A percentile compares a stretch with the other conserved stretches of the same genome.
These are phyloP conservation scores for Gleditsia sinensis DNA, from an alignment of 306 rosid genomes.

Conservation along the genomic window DNA sequence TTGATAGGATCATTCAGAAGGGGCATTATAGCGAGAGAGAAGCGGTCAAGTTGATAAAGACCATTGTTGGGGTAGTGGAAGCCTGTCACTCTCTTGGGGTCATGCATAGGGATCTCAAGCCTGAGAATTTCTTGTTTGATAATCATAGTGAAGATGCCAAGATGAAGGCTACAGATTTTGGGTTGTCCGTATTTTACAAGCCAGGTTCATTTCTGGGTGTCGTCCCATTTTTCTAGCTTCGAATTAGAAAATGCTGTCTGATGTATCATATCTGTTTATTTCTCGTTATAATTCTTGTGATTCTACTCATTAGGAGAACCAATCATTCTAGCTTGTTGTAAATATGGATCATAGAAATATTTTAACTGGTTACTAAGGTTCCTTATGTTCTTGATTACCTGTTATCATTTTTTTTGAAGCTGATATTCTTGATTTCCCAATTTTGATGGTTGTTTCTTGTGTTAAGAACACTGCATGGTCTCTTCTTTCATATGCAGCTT, in stretches of 20 bases:
- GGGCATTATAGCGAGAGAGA: constrained; percentile 17
- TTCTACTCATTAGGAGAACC: constrained; percentile 13
- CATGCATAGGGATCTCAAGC: constrained; percentile 63
- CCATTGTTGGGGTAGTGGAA: constrained; percentile 83
- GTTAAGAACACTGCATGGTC: not conserved
- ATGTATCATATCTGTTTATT: constrained; percentile 23
- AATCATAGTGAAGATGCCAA: constrained; percentile 42
- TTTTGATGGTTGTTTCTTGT: not conserved
- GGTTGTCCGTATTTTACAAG: constrained; percentile 50
- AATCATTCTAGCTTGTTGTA: not conserved
- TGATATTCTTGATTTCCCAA: constrained; percentile 1
- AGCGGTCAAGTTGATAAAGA: constrained; percentile 56
- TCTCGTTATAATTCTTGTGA: not conserved
- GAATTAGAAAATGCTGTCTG: not conserved
- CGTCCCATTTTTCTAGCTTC: not conserved
- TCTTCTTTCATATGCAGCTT: not conserved
- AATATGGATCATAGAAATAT: not conserved
- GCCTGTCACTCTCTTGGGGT: constrained; percentile 91
- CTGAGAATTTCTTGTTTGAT: constrained; percentile 56
- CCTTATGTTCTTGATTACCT: not conserved
- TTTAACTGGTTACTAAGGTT: not conserved
- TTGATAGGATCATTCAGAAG: constrained; percentile 9
- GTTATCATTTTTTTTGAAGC: not conserved
- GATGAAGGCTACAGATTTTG: constrained; percentile 55
- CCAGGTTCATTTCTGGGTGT: constrained; percentile 35